Base-by-base conservation (phyloP, 2,329 filamentous ascomycete genomes). In the Exophiala sideris region DNA sequence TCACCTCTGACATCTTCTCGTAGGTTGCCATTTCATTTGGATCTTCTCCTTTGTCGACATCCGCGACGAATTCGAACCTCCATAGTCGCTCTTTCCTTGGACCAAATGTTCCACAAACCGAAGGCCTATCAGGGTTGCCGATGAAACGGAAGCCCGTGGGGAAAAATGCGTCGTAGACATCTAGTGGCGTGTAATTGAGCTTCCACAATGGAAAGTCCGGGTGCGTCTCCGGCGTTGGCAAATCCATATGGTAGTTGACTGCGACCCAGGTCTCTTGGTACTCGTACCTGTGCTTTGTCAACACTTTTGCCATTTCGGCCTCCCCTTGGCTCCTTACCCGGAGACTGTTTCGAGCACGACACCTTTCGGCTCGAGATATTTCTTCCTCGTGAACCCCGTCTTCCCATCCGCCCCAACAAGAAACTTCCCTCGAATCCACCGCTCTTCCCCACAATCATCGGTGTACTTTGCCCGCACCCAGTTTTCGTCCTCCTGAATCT, bases 101-200 rank as follows among this genome's bases (percentile, higher is more conserved):
- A 0, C 76, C 76, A 54, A 79, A 78, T 24, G 74, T 67, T 3
- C 74, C 76, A 44, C 70, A 71, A 0, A 75, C 76, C 1, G 75
- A 66, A 2, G 77, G 71, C 38, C 72, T 68, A 2, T 66, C 63
- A 0, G 73, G 71, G 33, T 74, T 72, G 56, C 71, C 72, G 46
- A 73, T 69, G 52, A 79, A 79, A 29, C 24, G 24, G 7, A 29
- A 77, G 1, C 70, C 66, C 3, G 35, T 57, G 0, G 77, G 77
- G 62, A 74, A 80, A 60, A 76, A 79, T 1, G 72, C 54, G 50
- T 79, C 73, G 51, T 78, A 78, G 0, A 79, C 75, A 16, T 75
- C 57, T 45, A 76, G 67, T 3, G 77, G 74, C 0, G 68, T 71
- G 54, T 74, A 76, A 5, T 75, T 76, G 0, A 74, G 61, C 3